phyloP scores from a whole-genome alignment of 805 yeast genomes.

The Grigorovia yakushimaensis region DNA sequence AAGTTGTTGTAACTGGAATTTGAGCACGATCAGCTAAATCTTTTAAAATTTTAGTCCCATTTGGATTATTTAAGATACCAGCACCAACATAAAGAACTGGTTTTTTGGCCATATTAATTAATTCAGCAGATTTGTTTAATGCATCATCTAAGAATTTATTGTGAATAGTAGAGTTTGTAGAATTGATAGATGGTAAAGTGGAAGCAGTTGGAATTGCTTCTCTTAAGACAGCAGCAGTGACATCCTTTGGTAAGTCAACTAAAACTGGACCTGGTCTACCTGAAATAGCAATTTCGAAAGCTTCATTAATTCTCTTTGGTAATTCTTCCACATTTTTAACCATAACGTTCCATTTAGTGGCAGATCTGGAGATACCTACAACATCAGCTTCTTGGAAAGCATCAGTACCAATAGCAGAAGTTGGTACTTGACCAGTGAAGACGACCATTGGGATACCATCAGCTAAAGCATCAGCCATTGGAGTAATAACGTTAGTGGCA shows the following conservation, averaged over 20 bases:
- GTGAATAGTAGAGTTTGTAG: conserved; percentile 59
- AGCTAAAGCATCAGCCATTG: conserved; percentile 93
- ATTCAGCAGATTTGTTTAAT: conserved; percentile 63
- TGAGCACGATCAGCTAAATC: conserved; percentile 83
- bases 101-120: conserved; percentile 73
- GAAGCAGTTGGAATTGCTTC: conserved; percentile 75
- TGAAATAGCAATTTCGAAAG: conserved; percentile 89
- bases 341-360: conserved; percentile 99
- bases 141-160: conserved; percentile 68
- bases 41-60: conserved; percentile 70
- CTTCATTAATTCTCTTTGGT: conserved; percentile 94
- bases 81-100: conserved; percentile 90
- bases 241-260: conserved; percentile 96
- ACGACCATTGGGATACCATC: conserved; percentile 97
- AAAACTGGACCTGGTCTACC: conserved; percentile 99
- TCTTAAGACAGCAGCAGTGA: conserved; percentile 83
- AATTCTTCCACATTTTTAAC: conserved; percentile 89
- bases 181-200: conserved; percentile 64
- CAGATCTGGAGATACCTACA: conserved; percentile 90
- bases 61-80: conserved; percentile 71
- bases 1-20: conserved; percentile 93
- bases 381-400: conserved; percentile 99
- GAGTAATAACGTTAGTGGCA: conserved; percentile 97
- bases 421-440: conserved; percentile 95
- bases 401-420: conserved; percentile 93